Percentiles rank a stretch among this genome's conserved stretches.
Evolutionary conservation across 2,329 filamentous ascomycete genomes (phyloP).

Genomic region (Ophiobolus disseminans): DNA sequence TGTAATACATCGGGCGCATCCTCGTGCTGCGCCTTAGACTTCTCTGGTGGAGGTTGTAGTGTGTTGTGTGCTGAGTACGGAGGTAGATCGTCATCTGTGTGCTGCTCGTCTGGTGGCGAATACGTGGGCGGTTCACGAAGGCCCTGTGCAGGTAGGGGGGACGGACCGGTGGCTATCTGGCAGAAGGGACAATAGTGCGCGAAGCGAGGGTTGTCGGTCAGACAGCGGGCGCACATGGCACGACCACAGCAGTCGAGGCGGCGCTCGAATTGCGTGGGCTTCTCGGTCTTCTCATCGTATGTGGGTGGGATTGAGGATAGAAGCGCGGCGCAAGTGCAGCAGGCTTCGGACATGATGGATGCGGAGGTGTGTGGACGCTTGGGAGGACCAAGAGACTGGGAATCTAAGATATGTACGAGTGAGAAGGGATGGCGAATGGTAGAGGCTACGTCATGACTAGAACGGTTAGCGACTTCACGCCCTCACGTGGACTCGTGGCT

Average conservation of each 20-base stretch:
- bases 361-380: neutral
- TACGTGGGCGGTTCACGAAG: constrained; percentile 74
- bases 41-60: constrained; percentile 38
- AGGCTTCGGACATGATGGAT: constrained; percentile 56
- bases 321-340: constrained; percentile 73
- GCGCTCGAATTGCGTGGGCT: constrained; percentile 66
- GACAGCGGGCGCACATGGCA: constrained; percentile 74
- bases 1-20: constrained; percentile 72
- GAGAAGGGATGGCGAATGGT: constrained; percentile 17
- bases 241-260: constrained; percentile 72
- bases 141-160: constrained; percentile 65
- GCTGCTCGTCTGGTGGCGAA: constrained; percentile 49
- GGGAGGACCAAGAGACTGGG: neutral
- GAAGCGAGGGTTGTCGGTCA: constrained; percentile 73
- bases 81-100: constrained; percentile 50
- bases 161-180: constrained; percentile 70
- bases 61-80: constrained; percentile 52
- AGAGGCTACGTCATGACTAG: constrained; percentile 46
- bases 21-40: constrained; percentile 35
- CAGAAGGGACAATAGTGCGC: constrained; percentile 75
- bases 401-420: constrained; percentile 5
- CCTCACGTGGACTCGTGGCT: constrained; percentile 26
- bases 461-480: constrained; percentile 26
- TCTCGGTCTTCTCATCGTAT: constrained; percentile 65
- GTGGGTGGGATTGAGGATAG: constrained; percentile 63